Conservation (phyloP, 140 eudicot species). For the Stevia rebaudiana region DNA sequence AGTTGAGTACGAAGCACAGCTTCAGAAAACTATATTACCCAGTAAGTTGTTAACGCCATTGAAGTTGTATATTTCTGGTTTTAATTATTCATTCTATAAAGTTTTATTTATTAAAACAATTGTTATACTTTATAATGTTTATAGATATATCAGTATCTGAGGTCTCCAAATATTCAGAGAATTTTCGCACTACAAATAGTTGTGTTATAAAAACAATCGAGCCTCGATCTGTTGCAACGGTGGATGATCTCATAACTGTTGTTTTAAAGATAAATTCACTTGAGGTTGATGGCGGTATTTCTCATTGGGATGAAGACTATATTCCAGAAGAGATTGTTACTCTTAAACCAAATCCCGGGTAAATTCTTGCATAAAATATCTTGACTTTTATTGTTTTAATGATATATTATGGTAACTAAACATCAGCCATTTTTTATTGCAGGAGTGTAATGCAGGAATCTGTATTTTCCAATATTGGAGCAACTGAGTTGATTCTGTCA, state of each 20-base stretch:
- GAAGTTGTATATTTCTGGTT: not conserved
- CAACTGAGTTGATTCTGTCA: conserved; percentile 73
- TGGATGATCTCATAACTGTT: conserved; percentile 49
- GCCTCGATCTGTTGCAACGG: conserved; percentile 70
- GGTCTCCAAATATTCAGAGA: conserved; percentile 72
- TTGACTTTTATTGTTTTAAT: conserved; percentile 1
- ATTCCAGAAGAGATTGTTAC: conserved; percentile 86
- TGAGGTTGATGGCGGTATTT: conserved; percentile 46
- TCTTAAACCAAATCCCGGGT: conserved; percentile 75
- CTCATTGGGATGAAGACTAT: conserved; percentile 76
- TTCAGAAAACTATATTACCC: conserved; percentile 80
- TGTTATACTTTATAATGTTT: conserved; percentile 21
- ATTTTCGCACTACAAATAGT: conserved; percentile 59
- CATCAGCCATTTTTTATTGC: conserved; percentile 19
- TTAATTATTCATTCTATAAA: conserved; percentile 2
- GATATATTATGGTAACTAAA: not conserved
- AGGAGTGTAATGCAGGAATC: conserved; percentile 61
- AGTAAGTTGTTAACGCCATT: conserved; percentile 38
- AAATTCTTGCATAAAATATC: conserved; percentile 18
- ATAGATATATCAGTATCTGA: conserved; percentile 79
- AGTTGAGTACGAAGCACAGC: conserved; percentile 87
- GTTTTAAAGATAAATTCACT: conserved; percentile 63
- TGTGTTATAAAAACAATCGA: conserved; percentile 79
- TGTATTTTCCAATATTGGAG: conserved; percentile 63
- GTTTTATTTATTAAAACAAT: not conserved